Evolutionary conservation across 2,329 filamentous ascomycete genomes (phyloP).

Genomic region (Penicillium sp.): DNA sequence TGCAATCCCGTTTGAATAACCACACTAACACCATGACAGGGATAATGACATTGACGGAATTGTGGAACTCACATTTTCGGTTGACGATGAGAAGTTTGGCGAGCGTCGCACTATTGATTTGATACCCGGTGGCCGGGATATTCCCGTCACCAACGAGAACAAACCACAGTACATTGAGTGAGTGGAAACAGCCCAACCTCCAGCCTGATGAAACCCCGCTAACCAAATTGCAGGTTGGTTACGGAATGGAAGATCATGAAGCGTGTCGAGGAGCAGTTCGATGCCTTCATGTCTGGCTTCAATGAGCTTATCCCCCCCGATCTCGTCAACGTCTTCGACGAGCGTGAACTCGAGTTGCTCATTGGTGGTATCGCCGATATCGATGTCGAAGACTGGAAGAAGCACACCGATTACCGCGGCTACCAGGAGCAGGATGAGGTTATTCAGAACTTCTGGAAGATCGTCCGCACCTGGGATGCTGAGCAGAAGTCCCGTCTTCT

Average conservation of each 20-base stretch:
- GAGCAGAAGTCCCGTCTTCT: slow-evolving; percentile 96
- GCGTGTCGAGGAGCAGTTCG: slow-evolving; percentile 96
- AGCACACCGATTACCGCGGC: slow-evolving; percentile 97
- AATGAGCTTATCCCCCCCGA: slow-evolving; percentile 96
- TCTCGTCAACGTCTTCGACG: slow-evolving; percentile 96
- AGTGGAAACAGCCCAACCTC: slow-evolving; percentile 34
- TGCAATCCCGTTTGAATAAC: not conserved
- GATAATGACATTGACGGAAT: slow-evolving; percentile 97
- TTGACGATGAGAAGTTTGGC: slow-evolving; percentile 95
- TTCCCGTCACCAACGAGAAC: slow-evolving; percentile 97
- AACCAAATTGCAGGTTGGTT: slow-evolving; percentile 62
- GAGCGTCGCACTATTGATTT: slow-evolving; percentile 92
- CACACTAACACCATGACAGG: slow-evolving; percentile 37
- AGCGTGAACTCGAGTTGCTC: slow-evolving; percentile 91
- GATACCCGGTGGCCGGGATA: slow-evolving; percentile 83
- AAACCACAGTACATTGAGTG: slow-evolving; percentile 98
- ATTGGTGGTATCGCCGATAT: slow-evolving; percentile 99
- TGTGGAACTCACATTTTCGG: slow-evolving; percentile 92
- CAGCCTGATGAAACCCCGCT: not conserved
- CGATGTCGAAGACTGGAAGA: slow-evolving; percentile 99
- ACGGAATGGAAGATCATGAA: slow-evolving; percentile 99
- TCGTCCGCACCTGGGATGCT: slow-evolving; percentile 91
- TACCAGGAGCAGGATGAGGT: slow-evolving; percentile 98
- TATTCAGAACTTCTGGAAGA: slow-evolving; percentile 97
- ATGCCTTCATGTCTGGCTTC: slow-evolving; percentile 95